Evolutionary conservation across 352 stramenopile genomes (phyloP).

Genomic region (Phytophthora meadii): DNA sequence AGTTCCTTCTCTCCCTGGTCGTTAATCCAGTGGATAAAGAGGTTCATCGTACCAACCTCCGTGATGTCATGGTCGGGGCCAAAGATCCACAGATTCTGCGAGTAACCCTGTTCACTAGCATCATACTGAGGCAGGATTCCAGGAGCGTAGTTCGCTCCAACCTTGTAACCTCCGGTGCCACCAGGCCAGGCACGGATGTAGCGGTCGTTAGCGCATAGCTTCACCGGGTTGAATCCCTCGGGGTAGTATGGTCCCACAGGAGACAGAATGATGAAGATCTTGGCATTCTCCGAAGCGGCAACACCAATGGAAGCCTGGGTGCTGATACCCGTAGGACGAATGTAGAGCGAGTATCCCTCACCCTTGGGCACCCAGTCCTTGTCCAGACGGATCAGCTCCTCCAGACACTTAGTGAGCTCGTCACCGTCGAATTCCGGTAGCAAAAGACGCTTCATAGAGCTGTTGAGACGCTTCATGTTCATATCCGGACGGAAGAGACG

Average conservation of each 20-base stretch:
- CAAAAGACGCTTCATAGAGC: slow-evolving; percentile 93
- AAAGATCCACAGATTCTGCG: slow-evolving; percentile 96
- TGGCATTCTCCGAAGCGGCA: slow-evolving; percentile 84
- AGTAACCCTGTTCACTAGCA: slow-evolving; percentile 87
- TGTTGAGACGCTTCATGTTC: slow-evolving; percentile 96
- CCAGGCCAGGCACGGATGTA: slow-evolving; percentile 97
- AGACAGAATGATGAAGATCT: slow-evolving; percentile 96
- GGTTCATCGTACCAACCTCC: slow-evolving; percentile 97
- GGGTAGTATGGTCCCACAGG: slow-evolving; percentile 98
- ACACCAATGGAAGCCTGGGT: slow-evolving; percentile 93
- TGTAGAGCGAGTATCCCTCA: slow-evolving; percentile 97
- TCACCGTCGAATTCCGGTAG: slow-evolving; percentile 92
- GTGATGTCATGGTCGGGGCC: slow-evolving; percentile 92
- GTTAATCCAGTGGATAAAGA: slow-evolving; percentile 97
- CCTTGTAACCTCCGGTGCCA: slow-evolving; percentile 94
- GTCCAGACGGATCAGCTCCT: slow-evolving; percentile 85
- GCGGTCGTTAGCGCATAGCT: slow-evolving; percentile 90
- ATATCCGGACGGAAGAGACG: slow-evolving; percentile 96
- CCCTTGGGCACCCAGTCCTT: slow-evolving; percentile 94
- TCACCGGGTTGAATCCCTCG: slow-evolving; percentile 93
- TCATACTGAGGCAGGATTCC: slow-evolving; percentile 93
- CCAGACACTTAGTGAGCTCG: slow-evolving; percentile 92
- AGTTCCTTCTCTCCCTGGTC: slow-evolving; percentile 94
- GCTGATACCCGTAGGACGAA: slow-evolving; percentile 95
- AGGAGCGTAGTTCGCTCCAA: slow-evolving; percentile 92